Evolutionary conservation across 2,329 filamentous ascomycete species (phyloP).

Genomic region (Pseudogymnoascus sp.): DNA sequence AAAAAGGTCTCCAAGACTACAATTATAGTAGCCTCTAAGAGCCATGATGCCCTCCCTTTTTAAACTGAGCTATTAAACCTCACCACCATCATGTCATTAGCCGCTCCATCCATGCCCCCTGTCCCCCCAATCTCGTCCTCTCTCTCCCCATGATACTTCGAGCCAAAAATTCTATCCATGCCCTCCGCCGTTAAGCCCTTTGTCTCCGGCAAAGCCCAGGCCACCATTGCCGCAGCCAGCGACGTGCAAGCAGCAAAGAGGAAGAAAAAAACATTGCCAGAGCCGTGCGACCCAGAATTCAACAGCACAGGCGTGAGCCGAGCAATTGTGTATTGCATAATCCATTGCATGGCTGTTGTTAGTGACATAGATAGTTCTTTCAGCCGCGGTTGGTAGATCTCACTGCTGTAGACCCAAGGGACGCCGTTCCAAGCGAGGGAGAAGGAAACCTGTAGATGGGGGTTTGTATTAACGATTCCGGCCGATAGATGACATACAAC

Average conservation of each 20-base stretch:
- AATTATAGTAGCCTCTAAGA: neutral
- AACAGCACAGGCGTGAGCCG: constrained; percentile 19
- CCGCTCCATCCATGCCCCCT: neutral
- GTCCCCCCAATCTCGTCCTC: neutral
- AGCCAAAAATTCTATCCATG: constrained; percentile 44
- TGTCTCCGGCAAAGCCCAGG: constrained; percentile 67
- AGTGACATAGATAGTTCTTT: constrained; percentile 19
- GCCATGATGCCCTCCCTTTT: neutral
- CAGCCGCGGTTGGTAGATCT: constrained; percentile 21
- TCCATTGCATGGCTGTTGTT: constrained; percentile 18
- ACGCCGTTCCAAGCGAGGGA: constrained; percentile 24
- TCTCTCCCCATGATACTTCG: constrained; percentile 13
- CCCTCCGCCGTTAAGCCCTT: constrained; percentile 67
- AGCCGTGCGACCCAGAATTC: neutral
- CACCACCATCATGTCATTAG: neutral
- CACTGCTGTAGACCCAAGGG: constrained; percentile 22
- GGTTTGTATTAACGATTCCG: neutral
- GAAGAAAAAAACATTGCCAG: constrained; percentile 21
- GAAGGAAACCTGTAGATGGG: constrained; percentile 18
- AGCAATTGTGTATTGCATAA: constrained; percentile 16
- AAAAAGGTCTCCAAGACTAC: no score
- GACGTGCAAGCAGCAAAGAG: constrained; percentile 60
- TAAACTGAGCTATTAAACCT: neutral
- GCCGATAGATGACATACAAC: neutral
- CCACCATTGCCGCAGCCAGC: constrained; percentile 53